Conservation (phyloP, 768 basidiomycete genomes). For the Holtermanniella nyarrowii region DNA sequence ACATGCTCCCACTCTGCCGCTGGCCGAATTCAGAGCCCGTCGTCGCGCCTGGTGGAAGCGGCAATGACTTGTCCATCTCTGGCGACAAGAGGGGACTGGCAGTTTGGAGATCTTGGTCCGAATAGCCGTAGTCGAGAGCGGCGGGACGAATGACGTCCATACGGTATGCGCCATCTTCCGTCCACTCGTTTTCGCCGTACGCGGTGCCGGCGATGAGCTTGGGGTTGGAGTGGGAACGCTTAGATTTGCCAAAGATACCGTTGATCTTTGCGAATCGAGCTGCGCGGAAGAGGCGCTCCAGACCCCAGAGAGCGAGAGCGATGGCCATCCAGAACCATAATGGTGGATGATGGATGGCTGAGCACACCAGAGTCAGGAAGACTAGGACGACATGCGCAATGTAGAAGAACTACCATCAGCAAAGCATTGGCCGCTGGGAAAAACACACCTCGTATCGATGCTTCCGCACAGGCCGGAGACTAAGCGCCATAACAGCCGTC, state of each 20-base stretch:
- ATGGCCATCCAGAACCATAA: constrained; percentile 60
- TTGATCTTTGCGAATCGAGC: constrained; percentile 55
- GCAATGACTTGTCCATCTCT: constrained; percentile 15
- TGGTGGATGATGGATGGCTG: constrained; percentile 59
- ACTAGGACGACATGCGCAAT: constrained; percentile 55
- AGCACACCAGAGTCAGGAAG: constrained; percentile 52
- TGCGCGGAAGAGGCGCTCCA: constrained; percentile 53
- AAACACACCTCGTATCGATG: constrained; percentile 37
- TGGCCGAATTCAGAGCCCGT: constrained; percentile 4
- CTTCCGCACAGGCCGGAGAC: constrained; percentile 31
- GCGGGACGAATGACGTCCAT: neutral
- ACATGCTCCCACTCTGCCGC: neutral
- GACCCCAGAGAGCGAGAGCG: constrained; percentile 54
- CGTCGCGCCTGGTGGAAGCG: constrained; percentile 9
- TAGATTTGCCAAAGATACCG: constrained; percentile 48
- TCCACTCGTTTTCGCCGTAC: constrained; percentile 1
- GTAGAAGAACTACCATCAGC: constrained; percentile 55
- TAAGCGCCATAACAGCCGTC: constrained; percentile 34
- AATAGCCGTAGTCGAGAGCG: neutral
- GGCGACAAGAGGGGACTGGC: neutral
- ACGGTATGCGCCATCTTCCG: neutral
- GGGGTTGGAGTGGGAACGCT: constrained; percentile 8
- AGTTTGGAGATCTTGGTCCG: neutral
- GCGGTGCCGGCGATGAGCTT: constrained; percentile 17
- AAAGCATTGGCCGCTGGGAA: neutral